Percentiles rank a stretch among this genome's conserved stretches.
phyloP scores from a whole-genome alignment of 306 rosid species.

The Trichosanthes truncata region DNA sequence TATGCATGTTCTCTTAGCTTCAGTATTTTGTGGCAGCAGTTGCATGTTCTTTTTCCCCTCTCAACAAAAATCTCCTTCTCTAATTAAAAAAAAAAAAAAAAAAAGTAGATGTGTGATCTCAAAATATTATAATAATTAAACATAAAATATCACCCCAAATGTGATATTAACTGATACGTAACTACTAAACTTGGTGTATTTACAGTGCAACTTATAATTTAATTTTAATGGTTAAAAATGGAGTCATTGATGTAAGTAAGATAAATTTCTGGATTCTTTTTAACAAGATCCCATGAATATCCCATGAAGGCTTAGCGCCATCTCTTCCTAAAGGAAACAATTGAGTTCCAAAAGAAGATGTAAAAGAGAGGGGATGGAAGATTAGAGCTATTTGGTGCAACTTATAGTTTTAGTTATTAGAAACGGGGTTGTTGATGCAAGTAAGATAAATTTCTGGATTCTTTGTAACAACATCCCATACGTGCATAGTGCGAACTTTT shows the following conservation, averaged over 20 bases:
- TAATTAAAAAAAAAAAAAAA: background rate
- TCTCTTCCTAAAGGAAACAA: background rate
- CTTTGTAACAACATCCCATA: background rate
- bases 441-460: background rate
- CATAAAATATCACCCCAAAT: background rate
- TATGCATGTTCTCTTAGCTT: background rate
- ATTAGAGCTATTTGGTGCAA: background rate
- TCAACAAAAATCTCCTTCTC: background rate
- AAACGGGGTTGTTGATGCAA: background rate
- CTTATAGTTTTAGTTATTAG: background rate
- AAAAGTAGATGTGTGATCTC: background rate
- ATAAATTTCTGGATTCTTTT: background rate
- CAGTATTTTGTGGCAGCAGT: background rate
- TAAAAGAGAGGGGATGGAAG: background rate
- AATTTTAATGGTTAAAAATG: background rate
- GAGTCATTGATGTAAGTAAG: background rate
- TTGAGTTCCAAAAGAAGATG: background rate
- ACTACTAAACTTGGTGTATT: background rate
- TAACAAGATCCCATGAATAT: background rate
- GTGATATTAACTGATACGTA: background rate
- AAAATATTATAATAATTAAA: background rate
- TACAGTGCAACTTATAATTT: background rate
- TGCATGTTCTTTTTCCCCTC: background rate
- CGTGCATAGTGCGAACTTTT: background rate
- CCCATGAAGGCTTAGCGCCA: background rate